Conservation (phyloP, 768 basidiomycete species). For the Paxillus ammoniavirescens region DNA sequence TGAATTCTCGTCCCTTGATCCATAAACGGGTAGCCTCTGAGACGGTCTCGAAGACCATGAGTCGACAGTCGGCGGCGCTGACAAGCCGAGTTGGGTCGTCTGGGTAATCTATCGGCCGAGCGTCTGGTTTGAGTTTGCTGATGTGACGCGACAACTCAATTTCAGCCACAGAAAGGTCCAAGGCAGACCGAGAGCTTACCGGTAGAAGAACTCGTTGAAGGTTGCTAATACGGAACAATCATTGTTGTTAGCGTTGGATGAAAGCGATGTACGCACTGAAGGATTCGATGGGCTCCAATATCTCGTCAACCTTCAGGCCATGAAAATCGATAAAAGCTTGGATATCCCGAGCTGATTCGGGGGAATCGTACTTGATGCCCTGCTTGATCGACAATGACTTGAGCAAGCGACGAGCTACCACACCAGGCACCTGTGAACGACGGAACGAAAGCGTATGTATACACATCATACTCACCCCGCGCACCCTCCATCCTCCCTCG, state of each 20-base stretch:
- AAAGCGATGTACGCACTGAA: constrained; percentile 58
- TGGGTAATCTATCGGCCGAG: constrained; percentile 70
- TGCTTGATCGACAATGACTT: constrained; percentile 93
- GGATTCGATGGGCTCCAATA: constrained; percentile 75
- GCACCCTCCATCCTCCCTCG: constrained; percentile 87
- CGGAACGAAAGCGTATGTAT: neutral
- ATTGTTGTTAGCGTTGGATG: constrained; percentile 1
- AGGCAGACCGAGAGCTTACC: constrained; percentile 34
- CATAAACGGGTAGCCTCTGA: constrained; percentile 84
- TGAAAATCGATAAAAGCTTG: constrained; percentile 89
- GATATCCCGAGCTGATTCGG: constrained; percentile 83
- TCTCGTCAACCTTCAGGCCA: constrained; percentile 77
- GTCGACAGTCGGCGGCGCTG: constrained; percentile 92
- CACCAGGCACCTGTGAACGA: constrained; percentile 1
- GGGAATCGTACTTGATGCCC: constrained; percentile 87
- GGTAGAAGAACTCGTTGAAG: constrained; percentile 92
- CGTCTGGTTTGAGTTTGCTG: constrained; percentile 83
- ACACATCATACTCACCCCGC: constrained; percentile 52
- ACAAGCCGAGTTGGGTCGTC: constrained; percentile 79
- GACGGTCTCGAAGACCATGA: constrained; percentile 90
- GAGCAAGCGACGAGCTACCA: constrained; percentile 73
- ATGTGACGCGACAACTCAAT: constrained; percentile 5
- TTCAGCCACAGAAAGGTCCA: neutral
- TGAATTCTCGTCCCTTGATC: constrained; percentile 98
- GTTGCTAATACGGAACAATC: constrained; percentile 50